Evolutionary conservation across 345 rosid genomes (phyloP), one percentile per base, ranked within the genome.

Genomic region (Hypericum androsaemum): DNA sequence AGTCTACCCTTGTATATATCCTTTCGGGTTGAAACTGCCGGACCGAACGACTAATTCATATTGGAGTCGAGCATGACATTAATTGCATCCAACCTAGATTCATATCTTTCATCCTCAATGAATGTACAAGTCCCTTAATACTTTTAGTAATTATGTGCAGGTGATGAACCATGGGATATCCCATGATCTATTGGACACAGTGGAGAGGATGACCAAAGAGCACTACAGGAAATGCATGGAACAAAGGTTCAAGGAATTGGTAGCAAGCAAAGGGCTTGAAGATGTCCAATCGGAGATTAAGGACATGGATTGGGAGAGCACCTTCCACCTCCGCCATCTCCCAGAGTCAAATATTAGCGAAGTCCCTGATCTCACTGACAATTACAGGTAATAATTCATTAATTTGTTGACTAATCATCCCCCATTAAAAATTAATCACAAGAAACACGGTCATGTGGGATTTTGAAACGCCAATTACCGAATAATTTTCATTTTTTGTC

Each of bases 271-370:
- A 49, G 92, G 76, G 3, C 80, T 87, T 3, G 92, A 79, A 22
- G 78, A 69, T 50, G 74, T 79, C 43, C 57, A 66, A 28, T 46
- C 77, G 0, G 96, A 87, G 80, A 77, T 87, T 64, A 71, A 64
- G 17, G 89, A 86, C 55, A 54, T 87, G 77, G 98, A 90, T 53
- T 90, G 98, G 98, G 98, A 90, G 53, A 80, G 85, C 64, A 87
- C 98, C 17, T 90, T 87, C 69, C 62, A 12, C 63, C 36, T 90
- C 8, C 77, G 77, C 41, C 98, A 90, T 65, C 92, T 79, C 12
- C 96, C 98, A 7, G 43, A 55, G 37, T 80, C 95, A 0, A 83
- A 81, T 73, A 65, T 87, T 47, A 50, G 77, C 43, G 64, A 80
- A 54, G 53, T 90, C 62, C 89, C 88, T 12, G 95, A 90, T 63